Evolutionary conservation across 805 yeast genomes (phyloP).

Genomic region (Candida xyloterini): DNA sequence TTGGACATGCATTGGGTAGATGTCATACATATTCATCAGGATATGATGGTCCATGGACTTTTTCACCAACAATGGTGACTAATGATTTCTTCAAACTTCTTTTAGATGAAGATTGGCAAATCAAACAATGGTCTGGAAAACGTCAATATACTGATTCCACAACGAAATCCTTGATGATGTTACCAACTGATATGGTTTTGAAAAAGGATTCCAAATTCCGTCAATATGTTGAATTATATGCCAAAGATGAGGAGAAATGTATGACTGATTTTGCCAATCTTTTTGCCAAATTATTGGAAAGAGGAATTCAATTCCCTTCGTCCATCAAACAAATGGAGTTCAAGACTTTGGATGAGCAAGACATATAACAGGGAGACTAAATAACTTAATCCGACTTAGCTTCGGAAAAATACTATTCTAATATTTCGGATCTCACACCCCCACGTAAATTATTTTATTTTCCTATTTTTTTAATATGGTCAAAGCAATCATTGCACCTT

Average conservation of each 20-base stretch:
- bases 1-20: conserved; percentile 47
- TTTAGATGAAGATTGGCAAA: conserved; percentile 55
- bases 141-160: conserved; percentile 61
- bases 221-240: conserved; percentile 46
- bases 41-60: conserved; percentile 90
- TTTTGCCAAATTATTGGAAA: conserved; percentile 54
- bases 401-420: background rate
- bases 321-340: conserved; percentile 44
- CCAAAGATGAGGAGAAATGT: conserved; percentile 47
- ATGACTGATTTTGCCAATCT: conserved; percentile 48
- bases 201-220: conserved; percentile 44
- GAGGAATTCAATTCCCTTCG: conserved; percentile 67
- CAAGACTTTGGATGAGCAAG: conserved; percentile 72
- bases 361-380: conserved; percentile 13
- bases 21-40: conserved; percentile 60
- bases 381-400: background rate
- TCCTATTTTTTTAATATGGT: conserved; percentile 12
- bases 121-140: conserved; percentile 58
- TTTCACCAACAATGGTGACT: conserved; percentile 67
- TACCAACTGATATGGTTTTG: conserved; percentile 56
- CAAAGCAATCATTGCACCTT: conserved; percentile 88
- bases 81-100: conserved; percentile 68
- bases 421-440: background rate
- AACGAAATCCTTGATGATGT: conserved; percentile 54
- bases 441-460: background rate